phyloP scores from a whole-genome alignment of 306 rosid species.

The Arachis hypogaea region DNA sequence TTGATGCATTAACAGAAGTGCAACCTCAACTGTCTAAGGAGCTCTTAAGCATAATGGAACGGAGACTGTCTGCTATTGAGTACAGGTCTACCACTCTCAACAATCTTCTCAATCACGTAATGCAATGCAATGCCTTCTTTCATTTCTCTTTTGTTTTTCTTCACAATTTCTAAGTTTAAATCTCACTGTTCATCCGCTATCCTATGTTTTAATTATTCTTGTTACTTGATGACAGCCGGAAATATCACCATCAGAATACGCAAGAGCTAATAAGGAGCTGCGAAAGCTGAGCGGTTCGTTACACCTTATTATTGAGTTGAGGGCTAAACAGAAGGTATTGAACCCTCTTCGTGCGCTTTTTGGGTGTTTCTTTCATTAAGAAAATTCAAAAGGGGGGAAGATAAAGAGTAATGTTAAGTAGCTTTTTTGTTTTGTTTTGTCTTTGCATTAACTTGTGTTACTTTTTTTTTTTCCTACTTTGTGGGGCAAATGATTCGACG shows the following conservation, averaged over 20 bases:
- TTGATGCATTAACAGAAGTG: constrained; percentile 45
- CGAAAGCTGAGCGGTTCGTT: constrained; percentile 65
- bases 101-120: constrained; percentile 64
- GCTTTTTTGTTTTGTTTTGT: background rate
- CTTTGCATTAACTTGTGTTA: constrained; percentile 16
- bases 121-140: background rate
- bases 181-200: background rate
- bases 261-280: constrained; percentile 91
- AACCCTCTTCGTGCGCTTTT: background rate
- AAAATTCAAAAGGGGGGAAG: too few species aligned
- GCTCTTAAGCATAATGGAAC: constrained; percentile 78
- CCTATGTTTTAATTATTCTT: constrained; percentile 38
- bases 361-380: background rate
- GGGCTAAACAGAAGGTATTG: constrained; percentile 81
- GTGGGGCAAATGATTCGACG: too few species aligned
- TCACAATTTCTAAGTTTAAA: background rate
- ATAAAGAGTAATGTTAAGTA: background rate
- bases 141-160: background rate
- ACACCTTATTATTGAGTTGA: constrained; percentile 68
- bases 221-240: constrained; percentile 86
- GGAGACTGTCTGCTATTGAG: constrained; percentile 67
- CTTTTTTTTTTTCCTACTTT: background rate
- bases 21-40: constrained; percentile 59
- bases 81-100: constrained; percentile 60
- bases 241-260: constrained; percentile 76